Evolutionary conservation across 2,329 filamentous ascomycete species (phyloP).

Genomic region (Xylaria digitata): DNA sequence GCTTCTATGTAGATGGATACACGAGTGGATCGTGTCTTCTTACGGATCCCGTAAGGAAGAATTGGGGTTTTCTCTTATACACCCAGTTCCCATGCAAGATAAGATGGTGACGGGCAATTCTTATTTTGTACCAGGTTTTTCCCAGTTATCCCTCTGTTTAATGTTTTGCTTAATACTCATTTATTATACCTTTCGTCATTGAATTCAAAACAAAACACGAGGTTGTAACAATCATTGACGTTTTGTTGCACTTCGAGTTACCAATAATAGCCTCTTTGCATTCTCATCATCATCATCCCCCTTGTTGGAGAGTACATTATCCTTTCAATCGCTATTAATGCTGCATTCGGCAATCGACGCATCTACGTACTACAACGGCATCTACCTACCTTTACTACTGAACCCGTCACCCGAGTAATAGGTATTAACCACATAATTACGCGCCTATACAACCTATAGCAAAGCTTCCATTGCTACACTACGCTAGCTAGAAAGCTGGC

Average conservation of each 20-base stretch:
- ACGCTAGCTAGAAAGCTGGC: too few species aligned
- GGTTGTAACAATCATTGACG: neutral
- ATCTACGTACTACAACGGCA: neutral
- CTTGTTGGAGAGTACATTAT: too few species aligned
- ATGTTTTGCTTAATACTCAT: conserved; percentile 1
- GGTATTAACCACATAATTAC: too few species aligned
- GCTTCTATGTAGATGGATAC: neutral
- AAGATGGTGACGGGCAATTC: conserved; percentile 1
- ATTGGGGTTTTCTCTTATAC: neutral
- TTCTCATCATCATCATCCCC: neutral
- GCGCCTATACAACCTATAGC: too few species aligned
- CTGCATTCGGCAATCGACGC: conserved; percentile 3
- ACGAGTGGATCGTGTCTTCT: conserved; percentile 14
- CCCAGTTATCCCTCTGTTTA: neutral
- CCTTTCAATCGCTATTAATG: neutral
- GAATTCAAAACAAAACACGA: neutral
- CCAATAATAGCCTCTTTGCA: neutral
- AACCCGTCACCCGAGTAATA: too few species aligned
- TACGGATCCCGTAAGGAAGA: neutral
- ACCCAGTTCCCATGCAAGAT: neutral
- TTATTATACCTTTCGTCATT: neutral
- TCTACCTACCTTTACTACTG: too few species aligned
- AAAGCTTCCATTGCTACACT: too few species aligned
- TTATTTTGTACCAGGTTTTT: neutral
- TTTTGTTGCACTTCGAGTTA: neutral